phyloP scores from a whole-genome alignment of 2,329 filamentous ascomycete genomes.

The Colletotrichum agaves region DNA sequence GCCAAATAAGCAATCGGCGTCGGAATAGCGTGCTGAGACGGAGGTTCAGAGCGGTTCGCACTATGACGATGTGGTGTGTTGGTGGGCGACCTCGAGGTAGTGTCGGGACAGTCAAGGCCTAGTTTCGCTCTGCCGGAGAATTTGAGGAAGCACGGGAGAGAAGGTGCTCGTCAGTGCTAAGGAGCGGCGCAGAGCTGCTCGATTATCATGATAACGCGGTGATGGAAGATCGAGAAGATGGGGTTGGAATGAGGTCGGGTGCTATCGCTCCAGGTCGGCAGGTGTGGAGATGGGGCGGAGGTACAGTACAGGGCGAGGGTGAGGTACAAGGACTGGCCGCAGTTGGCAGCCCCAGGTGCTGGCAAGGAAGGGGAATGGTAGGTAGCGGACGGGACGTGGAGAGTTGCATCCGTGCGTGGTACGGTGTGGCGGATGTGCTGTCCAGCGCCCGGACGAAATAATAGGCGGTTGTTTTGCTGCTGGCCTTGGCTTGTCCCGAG shows the following conservation, averaged over 20 bases:
- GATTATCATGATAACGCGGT: conserved; percentile 35
- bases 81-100: conserved; percentile 3
- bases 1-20: conserved; percentile 25
- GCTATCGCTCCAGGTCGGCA: conserved; percentile 22
- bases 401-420: conserved; percentile 25
- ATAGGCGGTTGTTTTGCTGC: conserved; percentile 27
- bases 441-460: conserved; percentile 23
- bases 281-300: conserved; percentile 26
- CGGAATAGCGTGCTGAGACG: conserved; percentile 31
- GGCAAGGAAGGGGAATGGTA: conserved; percentile 14
- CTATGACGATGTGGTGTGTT: conserved; percentile 27
- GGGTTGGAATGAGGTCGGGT: conserved; percentile 32
- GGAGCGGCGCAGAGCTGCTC: conserved; percentile 19
- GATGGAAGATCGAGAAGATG: conserved; percentile 31
- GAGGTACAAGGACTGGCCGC: conserved; percentile 7
- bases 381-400: conserved; percentile 19
- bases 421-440: background rate
- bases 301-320: conserved; percentile 1
- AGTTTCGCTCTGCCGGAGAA: conserved; percentile 19
- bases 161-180: conserved; percentile 20
- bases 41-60: conserved; percentile 20
- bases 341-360: background rate
- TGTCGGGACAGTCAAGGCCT: conserved; percentile 11
- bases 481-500: conserved; percentile 31
- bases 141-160: background rate